Evolutionary conservation across 345 rosid genomes (phyloP).

Genomic region (Moricandia moricandioides): DNA sequence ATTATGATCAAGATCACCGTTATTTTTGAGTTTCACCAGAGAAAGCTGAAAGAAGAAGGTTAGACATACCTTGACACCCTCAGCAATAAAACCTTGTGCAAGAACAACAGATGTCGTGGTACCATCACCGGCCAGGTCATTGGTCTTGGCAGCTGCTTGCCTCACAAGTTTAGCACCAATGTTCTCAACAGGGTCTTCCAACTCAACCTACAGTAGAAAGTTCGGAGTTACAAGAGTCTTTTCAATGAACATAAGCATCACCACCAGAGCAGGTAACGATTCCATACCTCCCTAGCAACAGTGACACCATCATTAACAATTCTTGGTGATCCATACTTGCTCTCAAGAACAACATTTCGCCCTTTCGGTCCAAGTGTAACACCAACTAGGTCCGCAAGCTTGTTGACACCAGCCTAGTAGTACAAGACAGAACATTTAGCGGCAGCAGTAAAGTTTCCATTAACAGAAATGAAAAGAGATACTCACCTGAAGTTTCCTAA

Average conservation of each 20-base stretch:
- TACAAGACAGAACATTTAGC: background rate
- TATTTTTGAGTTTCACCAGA: background rate
- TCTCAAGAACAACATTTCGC: slow-evolving; percentile 95
- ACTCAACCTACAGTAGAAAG: slow-evolving; percentile 61
- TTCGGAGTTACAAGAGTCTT: background rate
- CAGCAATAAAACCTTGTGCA: slow-evolving; percentile 93
- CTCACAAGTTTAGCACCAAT: slow-evolving; percentile 96
- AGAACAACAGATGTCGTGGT: slow-evolving; percentile 98
- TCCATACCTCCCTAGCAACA: slow-evolving; percentile 84
- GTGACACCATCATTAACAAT: slow-evolving; percentile 98
- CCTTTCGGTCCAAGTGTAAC: slow-evolving; percentile 98
- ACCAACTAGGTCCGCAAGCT: slow-evolving; percentile 96
- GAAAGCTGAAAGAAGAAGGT: background rate
- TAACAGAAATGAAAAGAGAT: background rate
- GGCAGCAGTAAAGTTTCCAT: background rate
- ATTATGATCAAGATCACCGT: background rate
- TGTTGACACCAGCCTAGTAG: slow-evolving; percentile 85
- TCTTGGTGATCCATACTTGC: slow-evolving; percentile 97
- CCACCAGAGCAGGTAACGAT: background rate
- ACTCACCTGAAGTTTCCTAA: slow-evolving; percentile 68
- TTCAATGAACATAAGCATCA: background rate
- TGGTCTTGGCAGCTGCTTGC: slow-evolving; percentile 96
- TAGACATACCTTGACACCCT: slow-evolving; percentile 82
- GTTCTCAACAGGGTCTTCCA: slow-evolving; percentile 98
- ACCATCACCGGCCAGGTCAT: slow-evolving; percentile 98